Evolutionary conservation across 202 grass and related monocot genomes (phyloP).

Genomic region (Saccharum hybrid): DNA sequence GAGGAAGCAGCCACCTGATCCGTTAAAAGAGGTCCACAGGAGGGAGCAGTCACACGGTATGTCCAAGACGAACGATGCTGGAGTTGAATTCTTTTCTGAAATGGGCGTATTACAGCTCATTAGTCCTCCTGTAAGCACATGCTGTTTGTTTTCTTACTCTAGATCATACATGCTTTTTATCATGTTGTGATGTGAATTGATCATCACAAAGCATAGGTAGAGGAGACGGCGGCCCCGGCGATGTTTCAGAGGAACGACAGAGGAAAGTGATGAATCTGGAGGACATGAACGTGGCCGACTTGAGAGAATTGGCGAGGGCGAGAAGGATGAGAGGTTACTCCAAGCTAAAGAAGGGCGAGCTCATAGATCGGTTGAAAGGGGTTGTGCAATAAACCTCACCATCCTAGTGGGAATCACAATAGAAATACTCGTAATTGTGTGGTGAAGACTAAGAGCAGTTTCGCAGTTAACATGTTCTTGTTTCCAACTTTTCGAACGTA

Average conservation of each 20-base stretch:
- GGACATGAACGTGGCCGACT: constrained; percentile 60
- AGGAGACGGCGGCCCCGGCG: background rate
- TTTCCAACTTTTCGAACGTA: background rate
- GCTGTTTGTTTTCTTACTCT: constrained; percentile 22
- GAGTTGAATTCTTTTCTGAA: background rate
- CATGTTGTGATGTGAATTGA: background rate
- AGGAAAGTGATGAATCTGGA: constrained; percentile 42
- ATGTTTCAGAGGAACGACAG: constrained; percentile 1
- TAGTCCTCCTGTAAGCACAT: background rate
- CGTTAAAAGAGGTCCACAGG: constrained; percentile 33
- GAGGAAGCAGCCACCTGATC: constrained; percentile 36
- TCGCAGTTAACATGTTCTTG: background rate
- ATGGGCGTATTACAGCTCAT: background rate
- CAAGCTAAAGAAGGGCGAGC: constrained; percentile 68
- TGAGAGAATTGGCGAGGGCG: constrained; percentile 69
- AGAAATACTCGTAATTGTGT: background rate
- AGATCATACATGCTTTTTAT: constrained; percentile 13
- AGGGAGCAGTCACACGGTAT: constrained; percentile 48
- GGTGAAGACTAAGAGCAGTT: background rate
- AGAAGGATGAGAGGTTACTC: constrained; percentile 74
- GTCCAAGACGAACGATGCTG: background rate
- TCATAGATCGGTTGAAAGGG: constrained; percentile 62
- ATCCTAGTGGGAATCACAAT: background rate
- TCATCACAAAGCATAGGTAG: constrained; percentile 9
- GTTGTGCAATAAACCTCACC: background rate